Percentiles rank a stretch among this genome's conserved stretches.
Conservation (phyloP, 352 stramenopile species). For the Phytophthora agathidicida region DNA sequence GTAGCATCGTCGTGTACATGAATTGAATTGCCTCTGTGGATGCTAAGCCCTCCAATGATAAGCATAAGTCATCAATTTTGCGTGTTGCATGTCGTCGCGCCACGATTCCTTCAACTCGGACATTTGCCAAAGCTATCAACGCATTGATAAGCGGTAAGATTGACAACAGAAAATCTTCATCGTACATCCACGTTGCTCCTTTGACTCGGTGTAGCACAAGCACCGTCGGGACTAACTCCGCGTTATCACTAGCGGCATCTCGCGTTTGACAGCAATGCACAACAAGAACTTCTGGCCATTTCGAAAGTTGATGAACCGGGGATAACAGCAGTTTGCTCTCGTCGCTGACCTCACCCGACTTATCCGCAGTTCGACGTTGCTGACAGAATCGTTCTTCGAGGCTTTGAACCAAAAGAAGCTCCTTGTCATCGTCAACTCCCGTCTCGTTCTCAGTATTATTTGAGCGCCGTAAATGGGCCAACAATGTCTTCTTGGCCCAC, state of each 20-base stretch:
- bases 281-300: slow-evolving; percentile 26
- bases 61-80: slow-evolving; percentile 28
- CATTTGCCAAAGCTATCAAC: slow-evolving; percentile 51
- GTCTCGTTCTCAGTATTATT: background rate
- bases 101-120: slow-evolving; percentile 54
- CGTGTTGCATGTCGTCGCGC: slow-evolving; percentile 33
- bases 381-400: slow-evolving; percentile 9
- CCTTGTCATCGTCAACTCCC: background rate
- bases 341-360: background rate
- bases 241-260: slow-evolving; percentile 37
- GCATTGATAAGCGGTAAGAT: slow-evolving; percentile 52
- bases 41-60: slow-evolving; percentile 14
- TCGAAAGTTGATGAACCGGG: slow-evolving; percentile 11
- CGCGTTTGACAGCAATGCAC: slow-evolving; percentile 30
- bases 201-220: slow-evolving; percentile 58
- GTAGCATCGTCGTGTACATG: slow-evolving; percentile 32
- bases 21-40: slow-evolving; percentile 16
- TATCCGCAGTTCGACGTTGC: background rate
- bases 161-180: slow-evolving; percentile 56
- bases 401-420: background rate
- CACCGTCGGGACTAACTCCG: slow-evolving; percentile 21
- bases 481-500: slow-evolving; percentile 1
- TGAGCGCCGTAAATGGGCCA: slow-evolving; percentile 14
- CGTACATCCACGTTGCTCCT: slow-evolving; percentile 59
- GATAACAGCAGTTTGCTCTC: background rate